Conservation (phyloP, 768 basidiomycete genomes). For the Pulveroboletus sp. region DNA sequence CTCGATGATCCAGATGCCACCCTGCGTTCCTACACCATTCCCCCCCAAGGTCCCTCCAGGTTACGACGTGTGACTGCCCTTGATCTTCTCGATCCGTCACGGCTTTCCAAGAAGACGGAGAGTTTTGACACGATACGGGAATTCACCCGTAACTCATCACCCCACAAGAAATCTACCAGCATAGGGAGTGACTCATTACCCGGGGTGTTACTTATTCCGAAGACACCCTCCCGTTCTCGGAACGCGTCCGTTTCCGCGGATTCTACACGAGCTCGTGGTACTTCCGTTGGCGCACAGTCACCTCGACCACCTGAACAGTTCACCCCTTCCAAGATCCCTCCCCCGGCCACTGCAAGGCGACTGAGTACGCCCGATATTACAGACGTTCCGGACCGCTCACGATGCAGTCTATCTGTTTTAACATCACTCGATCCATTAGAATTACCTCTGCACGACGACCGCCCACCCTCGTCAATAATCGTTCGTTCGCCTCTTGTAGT, state of each 20-base stretch:
- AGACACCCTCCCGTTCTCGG: constrained; percentile 19
- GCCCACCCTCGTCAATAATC: constrained; percentile 21
- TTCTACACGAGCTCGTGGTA: constrained; percentile 16
- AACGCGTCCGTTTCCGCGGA: constrained; percentile 15
- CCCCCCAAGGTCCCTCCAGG: constrained; percentile 4
- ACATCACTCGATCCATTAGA: constrained; percentile 15
- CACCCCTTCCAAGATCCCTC: constrained; percentile 2
- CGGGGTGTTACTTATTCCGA: constrained; percentile 11
- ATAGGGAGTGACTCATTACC: constrained; percentile 3
- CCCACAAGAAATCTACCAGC: constrained; percentile 8
- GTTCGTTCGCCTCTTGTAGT: constrained; percentile 18
- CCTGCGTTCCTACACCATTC: background rate
- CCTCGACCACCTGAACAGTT: constrained; percentile 5
- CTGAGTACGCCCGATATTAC: background rate
- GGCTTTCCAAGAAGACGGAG: constrained; percentile 4
- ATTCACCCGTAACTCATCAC: background rate
- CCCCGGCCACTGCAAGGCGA: background rate
- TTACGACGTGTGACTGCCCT: constrained; percentile 17
- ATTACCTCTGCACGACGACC: constrained; percentile 8
- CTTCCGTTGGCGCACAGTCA: constrained; percentile 8
- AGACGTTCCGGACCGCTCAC: background rate
- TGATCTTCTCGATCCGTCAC: constrained; percentile 24
- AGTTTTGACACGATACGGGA: constrained; percentile 8
- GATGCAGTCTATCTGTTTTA: constrained; percentile 2
- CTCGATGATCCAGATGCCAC: constrained; percentile 14